Base-by-base conservation (phyloP, 164 flowering plant species). In the Piper betle region DNA sequence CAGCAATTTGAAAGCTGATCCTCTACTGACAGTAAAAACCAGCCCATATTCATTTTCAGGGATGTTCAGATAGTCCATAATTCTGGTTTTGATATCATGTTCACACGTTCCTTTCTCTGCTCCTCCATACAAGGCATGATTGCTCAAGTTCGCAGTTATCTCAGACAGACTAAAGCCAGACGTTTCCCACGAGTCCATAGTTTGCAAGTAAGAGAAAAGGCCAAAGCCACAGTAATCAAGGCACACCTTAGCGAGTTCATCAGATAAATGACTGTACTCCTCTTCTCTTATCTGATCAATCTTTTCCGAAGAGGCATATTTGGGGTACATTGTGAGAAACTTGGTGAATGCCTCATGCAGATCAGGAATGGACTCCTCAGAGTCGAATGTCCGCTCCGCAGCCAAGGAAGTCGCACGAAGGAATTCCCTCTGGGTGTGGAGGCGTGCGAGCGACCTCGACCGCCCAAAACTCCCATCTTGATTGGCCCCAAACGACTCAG, bases 221-320 rank as follows among this genome's bases (percentile, higher is more conserved):
- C 96, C 94, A 74, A 75, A 80, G 39, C 97, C 96, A 74, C 82
- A 79, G 71, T 88, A 88, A 65, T 88, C 96, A 43, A 88, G 83
- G 68, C 96, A 86, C 69, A 82, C 85, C 81, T 78, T 82, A 8
- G 82, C 64, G 38, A 37, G 58, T n/a, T 41, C 4, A 40, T 69
- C 81, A 3, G 76, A 77, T 7, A 84, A 72, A 59, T 85, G 84
- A 8, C 62, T 67, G 55, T 85, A 83, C 60, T 83, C 91, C 16
- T 82, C 77, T 16, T 67, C 65, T 40, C 91, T 68, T 68, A 85
- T 56, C 64, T 81, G 85, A 59, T 85, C 91, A 39, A 83, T 78
- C 81, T 66, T 80, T 73, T 85, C 88, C 0, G 88, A 67, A 5
- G 82, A 70, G 43, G 79, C 80, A 66, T 70, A 85, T 71, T 83